Evolutionary conservation across 1,139 yeast genomes (phyloP).

Genomic region (Candida sojae): DNA sequence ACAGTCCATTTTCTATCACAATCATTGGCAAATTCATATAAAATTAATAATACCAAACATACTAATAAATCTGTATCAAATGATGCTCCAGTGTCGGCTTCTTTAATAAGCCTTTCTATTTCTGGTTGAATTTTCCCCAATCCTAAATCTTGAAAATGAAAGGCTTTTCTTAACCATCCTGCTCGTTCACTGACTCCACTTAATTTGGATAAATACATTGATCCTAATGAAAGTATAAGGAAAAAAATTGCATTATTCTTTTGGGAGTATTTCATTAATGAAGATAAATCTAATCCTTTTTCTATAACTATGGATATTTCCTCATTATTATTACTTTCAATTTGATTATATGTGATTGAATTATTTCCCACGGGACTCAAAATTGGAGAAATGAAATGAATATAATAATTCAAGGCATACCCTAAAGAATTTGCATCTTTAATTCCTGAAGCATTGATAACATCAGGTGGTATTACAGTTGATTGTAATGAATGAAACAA

Average conservation of each 20-base stretch:
- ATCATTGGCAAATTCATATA: slow-evolving; percentile 31
- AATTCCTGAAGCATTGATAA: slow-evolving; percentile 9
- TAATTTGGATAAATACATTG: slow-evolving; percentile 25
- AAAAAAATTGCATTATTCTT: slow-evolving; percentile 24
- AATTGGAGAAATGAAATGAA: slow-evolving; percentile 28
- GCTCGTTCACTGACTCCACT: slow-evolving; percentile 11
- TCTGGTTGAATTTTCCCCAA: slow-evolving; percentile 14
- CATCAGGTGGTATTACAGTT: slow-evolving; percentile 23
- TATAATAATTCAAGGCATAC: slow-evolving; percentile 28
- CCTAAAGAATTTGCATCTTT: slow-evolving; percentile 19
- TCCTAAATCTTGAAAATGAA: slow-evolving; percentile 20
- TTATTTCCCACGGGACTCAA: slow-evolving; percentile 26
- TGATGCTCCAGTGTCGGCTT: slow-evolving; percentile 3
- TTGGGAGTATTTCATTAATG: slow-evolving; percentile 28
- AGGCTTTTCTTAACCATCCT: slow-evolving; percentile 22
- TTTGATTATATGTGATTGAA: slow-evolving; percentile 15
- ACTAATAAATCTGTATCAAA: slow-evolving; percentile 20
- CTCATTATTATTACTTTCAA: slow-evolving; percentile 6
- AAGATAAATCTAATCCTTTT: slow-evolving; percentile 24
- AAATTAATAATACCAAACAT: slow-evolving; percentile 25
- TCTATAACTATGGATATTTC: slow-evolving; percentile 19
- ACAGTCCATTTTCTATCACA: slow-evolving; percentile 27
- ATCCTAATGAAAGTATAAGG: slow-evolving; percentile 27
- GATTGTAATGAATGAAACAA: slow-evolving; percentile 14
- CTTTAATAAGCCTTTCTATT: slow-evolving; percentile 10